Evolutionary conservation across 768 basidiomycete species (phyloP), one percentile per base, ranked within the genome.

Genomic region (Cystofilobasidium bisporidii): DNA sequence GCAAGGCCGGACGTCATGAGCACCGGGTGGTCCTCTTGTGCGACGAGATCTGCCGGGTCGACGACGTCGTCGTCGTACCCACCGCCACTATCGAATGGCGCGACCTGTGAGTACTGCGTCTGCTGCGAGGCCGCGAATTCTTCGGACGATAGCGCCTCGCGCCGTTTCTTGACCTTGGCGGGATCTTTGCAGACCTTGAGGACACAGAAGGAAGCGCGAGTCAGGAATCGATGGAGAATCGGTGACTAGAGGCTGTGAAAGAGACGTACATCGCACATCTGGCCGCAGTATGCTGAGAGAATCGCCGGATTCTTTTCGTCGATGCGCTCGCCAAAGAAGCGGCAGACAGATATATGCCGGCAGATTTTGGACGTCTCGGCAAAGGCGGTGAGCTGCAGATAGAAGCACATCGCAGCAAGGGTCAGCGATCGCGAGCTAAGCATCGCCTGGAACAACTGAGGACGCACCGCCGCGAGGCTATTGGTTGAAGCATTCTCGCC

Each of bases 201-300:
- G 14, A 33, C 20, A 18, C 53, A 36, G 14, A 40, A 18, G 11
- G 9, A 28, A 9, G 14, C 8, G 47, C 28, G 32, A 55, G 33
- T 53, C 48, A 15, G 3, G 41, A 24, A 20, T 3, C 11, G 8
- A 26, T 12, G n/a, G 58, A 45, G 20, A 20, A 22, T 3, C 28
- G 14, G 9, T 1, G 38, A 61, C 26, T n/a, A n/a, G n/a, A n/a
- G n/a, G 20, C 24, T 10, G 17, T 2, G 11, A 10, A 24, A 5
- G 18, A 72, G 1, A 76, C 85, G 30, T 72, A 89, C 89, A 74
- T 91, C 89, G 72, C 89, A 91, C 87, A 89, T 90, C 57, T 80
- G 79, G 61, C 86, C 76, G 72, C 89, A 91, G 71, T 87, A 84
- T 5, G 73, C 72, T 64, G 80, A 80, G 61, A 81, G 75, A 15